Evolutionary conservation across 495 filamentous ascomycete species (phyloP).

Genomic region (Rusavskia elegans): DNA sequence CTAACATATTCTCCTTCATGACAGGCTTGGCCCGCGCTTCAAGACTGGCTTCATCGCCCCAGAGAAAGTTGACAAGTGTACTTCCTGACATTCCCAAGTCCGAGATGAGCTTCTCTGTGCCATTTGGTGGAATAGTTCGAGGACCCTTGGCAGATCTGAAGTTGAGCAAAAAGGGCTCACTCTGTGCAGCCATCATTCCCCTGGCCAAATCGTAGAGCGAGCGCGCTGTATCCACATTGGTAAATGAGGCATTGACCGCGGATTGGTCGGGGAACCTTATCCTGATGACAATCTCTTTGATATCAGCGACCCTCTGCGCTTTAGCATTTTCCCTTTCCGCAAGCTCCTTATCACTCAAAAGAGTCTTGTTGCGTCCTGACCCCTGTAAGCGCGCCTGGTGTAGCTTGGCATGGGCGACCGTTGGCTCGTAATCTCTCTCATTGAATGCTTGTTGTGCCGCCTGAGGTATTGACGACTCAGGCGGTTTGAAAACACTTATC

Average conservation of each 20-base stretch:
- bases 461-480: slow-evolving; percentile 51
- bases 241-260: slow-evolving; percentile 48
- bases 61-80: slow-evolving; percentile 63
- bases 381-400: slow-evolving; percentile 59
- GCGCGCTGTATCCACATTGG: slow-evolving; percentile 42
- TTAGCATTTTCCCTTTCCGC: slow-evolving; percentile 31
- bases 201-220: slow-evolving; percentile 53
- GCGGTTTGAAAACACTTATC: slow-evolving; percentile 61
- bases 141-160: slow-evolving; percentile 18
- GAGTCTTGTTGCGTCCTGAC: slow-evolving; percentile 47
- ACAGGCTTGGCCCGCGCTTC: slow-evolving; percentile 24
- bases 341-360: slow-evolving; percentile 28
- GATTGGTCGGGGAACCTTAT: slow-evolving; percentile 78
- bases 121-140: slow-evolving; percentile 27
- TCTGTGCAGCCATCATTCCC: slow-evolving; percentile 25
- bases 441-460: slow-evolving; percentile 50
- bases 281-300: slow-evolving; percentile 57
- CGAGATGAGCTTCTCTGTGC: slow-evolving; percentile 45
- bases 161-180: slow-evolving; percentile 35
- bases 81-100: slow-evolving; percentile 52
- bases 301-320: slow-evolving; percentile 41
- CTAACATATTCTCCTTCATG: slow-evolving; percentile 49
- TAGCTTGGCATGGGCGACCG: slow-evolving; percentile 67
- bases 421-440: slow-evolving; percentile 66
- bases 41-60: slow-evolving; percentile 43